Evolutionary conservation across 352 stramenopile species (phyloP), one percentile per base, ranked within the genome.

Genomic region (Phytophthora citricola): DNA sequence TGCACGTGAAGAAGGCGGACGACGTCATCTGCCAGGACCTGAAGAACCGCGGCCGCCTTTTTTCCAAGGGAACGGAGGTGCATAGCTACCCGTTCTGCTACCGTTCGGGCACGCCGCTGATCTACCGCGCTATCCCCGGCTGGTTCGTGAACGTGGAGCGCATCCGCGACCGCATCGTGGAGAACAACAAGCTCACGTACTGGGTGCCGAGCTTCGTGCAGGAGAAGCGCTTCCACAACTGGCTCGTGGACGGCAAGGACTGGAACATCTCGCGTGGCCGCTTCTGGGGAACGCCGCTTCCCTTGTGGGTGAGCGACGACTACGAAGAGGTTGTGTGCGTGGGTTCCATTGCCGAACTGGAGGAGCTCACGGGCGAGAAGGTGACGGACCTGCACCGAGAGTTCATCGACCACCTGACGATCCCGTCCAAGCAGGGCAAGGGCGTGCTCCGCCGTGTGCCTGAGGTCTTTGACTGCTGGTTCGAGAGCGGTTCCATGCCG

Each of bases 41-140:
- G 14, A 99, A 99, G 81, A 87, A 82, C 2, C 83, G 84, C 27
- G 97, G 94, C 43, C 87, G 95, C n/a, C 83, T 99, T 20, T 84
- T 99, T 8, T 93, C 97, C 31, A 99, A 99, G 79, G 94, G 94
- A 70, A 95, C 91, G 55, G 94, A 99, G 51, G 89, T 97, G 63
- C 98, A 99, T 91, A 98, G 90, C 61, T 99, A 99, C 79, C 98
- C 98, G 24, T 99, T 99, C 85, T 99, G 98, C 83, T 99, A 98
- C 95, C 88, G 98, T 66, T 99, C 95, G n/a, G 98, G 99, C 69
- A 99, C 98, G 38, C 98, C 98, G 24, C 82, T 99, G 38, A 99
- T 99, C 81, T 99, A 99, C 90, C 98, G 98, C 60, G 98, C 97
- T 14, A 97, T 99, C 38, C 97, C 97, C 1, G 98, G 95, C 9